Conservation (phyloP, 345 rosid species). For the Gossypium mustelinum region DNA sequence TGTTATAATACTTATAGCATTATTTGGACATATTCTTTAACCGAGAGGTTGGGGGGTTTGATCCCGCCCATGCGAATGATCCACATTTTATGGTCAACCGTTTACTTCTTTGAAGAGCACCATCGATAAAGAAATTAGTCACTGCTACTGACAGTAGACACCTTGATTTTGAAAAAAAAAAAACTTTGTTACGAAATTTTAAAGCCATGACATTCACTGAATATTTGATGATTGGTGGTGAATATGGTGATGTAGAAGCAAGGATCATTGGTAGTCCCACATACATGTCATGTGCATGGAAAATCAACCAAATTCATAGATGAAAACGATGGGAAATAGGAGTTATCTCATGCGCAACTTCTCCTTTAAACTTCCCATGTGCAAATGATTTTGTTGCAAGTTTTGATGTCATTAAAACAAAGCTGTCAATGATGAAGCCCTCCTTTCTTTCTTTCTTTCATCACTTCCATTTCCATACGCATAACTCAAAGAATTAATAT, state of each 20-base stretch:
- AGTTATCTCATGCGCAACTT: conserved; percentile 19
- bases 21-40: no score
- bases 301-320: conserved; percentile 18
- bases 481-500: neutral
- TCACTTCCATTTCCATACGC: conserved; percentile 6
- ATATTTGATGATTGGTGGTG: neutral
- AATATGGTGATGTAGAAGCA: neutral
- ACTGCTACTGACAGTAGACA: no score
- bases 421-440: conserved; percentile 20
- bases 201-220: neutral
- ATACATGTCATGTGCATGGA: conserved; percentile 18
- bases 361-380: conserved; percentile 16
- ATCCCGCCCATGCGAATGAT: no score
- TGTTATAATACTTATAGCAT: no score
- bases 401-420: conserved; percentile 23
- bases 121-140: no score
- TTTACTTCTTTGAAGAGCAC: no score
- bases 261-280: conserved; percentile 17
- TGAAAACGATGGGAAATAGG: conserved; percentile 23
- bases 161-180: no score
- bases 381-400: conserved; percentile 29
- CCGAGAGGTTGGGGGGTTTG: no score
- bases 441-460: neutral
- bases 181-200: neutral
- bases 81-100: no score